Conservation (phyloP, 179 eudicot genomes). For the Amaranthus tricolor region DNA sequence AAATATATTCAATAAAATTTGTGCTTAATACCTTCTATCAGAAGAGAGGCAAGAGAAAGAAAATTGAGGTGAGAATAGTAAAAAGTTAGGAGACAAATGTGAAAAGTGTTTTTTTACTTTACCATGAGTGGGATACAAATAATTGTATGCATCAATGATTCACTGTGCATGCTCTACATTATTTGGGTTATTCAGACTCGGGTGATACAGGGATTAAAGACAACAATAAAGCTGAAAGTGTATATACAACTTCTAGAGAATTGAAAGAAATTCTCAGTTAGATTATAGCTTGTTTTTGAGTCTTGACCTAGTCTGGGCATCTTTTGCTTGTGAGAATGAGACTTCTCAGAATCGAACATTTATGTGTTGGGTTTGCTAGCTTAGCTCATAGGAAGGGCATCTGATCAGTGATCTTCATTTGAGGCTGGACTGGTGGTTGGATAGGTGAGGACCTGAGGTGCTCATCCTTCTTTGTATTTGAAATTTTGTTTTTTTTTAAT, state of each 20-base stretch:
- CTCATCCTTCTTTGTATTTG: neutral
- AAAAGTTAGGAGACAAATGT: too few relatives aligned
- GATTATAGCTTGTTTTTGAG: neutral
- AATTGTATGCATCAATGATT: too few relatives aligned
- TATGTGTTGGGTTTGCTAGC: too few relatives aligned
- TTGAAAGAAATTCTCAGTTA: neutral
- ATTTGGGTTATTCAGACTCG: neutral
- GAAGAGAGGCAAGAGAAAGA: too few relatives aligned
- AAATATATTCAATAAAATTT: too few relatives aligned
- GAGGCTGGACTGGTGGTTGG: neutral
- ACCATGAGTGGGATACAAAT: too few relatives aligned
- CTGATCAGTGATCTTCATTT: neutral
- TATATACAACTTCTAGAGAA: too few relatives aligned
- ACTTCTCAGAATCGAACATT: too few relatives aligned
- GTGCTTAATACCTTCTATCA: too few relatives aligned
- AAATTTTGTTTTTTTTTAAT: neutral
- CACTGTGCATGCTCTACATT: too few relatives aligned
- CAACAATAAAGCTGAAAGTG: neutral
- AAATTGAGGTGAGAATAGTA: too few relatives aligned
- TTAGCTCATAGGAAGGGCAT: neutral
- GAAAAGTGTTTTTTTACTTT: too few relatives aligned
- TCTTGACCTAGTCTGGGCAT: neutral
- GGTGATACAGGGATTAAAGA: neutral
- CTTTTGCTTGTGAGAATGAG: neutral
- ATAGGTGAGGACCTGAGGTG: neutral